Conservation (phyloP, 192 early-diverging fungal species). For the Cetraspora pellucida region DNA sequence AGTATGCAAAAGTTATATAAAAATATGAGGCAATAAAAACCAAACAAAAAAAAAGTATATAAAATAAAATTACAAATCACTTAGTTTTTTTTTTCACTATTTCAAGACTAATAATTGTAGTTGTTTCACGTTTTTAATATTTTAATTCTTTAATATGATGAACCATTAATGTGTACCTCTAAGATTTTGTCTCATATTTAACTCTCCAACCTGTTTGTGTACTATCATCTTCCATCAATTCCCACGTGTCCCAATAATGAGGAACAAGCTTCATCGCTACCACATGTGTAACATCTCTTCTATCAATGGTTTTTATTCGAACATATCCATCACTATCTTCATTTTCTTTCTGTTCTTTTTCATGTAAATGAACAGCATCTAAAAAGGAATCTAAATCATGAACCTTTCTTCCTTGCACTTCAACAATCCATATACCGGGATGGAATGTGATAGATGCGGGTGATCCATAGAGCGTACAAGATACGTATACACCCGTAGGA, state of each 20-base stretch:
- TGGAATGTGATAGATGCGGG: slow-evolving; percentile 63
- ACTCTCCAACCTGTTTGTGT: slow-evolving; percentile 53
- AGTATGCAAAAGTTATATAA: too few relatives aligned
- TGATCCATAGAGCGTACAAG: slow-evolving; percentile 62
- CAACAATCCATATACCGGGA: slow-evolving; percentile 75
- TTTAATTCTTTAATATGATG: too few relatives aligned
- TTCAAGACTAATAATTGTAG: too few relatives aligned
- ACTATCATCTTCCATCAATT: slow-evolving; percentile 56
- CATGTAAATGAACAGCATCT: slow-evolving; percentile 51
- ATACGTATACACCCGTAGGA: slow-evolving; percentile 67
- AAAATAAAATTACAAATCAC: too few relatives aligned
- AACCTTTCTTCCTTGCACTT: slow-evolving; percentile 66
- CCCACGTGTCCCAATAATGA: slow-evolving; percentile 77
- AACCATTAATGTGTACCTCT: too few relatives aligned
- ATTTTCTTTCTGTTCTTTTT: slow-evolving; percentile 52
- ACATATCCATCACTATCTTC: slow-evolving; percentile 53
- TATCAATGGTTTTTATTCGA: slow-evolving; percentile 59
- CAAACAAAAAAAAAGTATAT: too few relatives aligned
- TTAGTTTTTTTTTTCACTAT: too few relatives aligned
- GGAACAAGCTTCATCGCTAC: slow-evolving; percentile 74
- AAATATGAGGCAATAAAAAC: too few relatives aligned
- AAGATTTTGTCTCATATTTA: too few relatives aligned
- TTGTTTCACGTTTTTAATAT: too few relatives aligned
- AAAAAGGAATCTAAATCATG: slow-evolving; percentile 66
- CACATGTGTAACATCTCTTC: slow-evolving; percentile 63